phyloP scores from a whole-genome alignment of 1,139 yeast genomes.

The Pneumocystis murina region DNA sequence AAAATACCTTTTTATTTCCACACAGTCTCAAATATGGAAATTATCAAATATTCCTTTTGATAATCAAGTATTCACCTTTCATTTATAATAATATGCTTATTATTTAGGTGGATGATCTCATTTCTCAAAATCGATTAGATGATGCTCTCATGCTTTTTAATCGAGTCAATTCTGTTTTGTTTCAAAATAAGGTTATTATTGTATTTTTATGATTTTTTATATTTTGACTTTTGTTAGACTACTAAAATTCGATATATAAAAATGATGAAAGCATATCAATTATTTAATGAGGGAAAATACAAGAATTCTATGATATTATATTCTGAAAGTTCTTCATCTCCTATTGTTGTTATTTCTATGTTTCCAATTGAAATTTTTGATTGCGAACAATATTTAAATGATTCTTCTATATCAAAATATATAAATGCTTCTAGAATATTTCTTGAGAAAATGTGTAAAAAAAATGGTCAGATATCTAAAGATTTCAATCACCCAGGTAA shows the following conservation, averaged over 20 bases:
- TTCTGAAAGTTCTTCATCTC: constrained; percentile 43
- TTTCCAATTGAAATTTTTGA: constrained; percentile 25
- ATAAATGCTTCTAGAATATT: constrained; percentile 5
- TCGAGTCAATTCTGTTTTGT: constrained; percentile 24
- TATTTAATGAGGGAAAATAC: constrained; percentile 25
- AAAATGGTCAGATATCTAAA: background rate
- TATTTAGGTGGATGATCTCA: constrained; percentile 17
- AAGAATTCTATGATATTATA: constrained; percentile 33
- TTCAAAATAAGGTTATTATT: constrained; percentile 21
- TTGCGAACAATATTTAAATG: background rate
- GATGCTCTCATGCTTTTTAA: constrained; percentile 33
- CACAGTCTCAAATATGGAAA: constrained; percentile 19
- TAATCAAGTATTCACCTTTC: constrained; percentile 17
- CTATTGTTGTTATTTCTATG: constrained; percentile 33
- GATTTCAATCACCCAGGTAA: constrained; percentile 1
- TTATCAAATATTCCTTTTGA: constrained; percentile 20
- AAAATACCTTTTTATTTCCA: constrained; percentile 17
- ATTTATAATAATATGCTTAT: background rate
- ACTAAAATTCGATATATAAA: constrained; percentile 33
- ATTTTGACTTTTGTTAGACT: background rate
- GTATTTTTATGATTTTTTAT: background rate
- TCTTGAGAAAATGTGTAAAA: constrained; percentile 6
- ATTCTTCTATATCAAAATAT: constrained; percentile 19
- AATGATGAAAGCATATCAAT: constrained; percentile 27
- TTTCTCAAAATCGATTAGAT: constrained; percentile 17